Conservation (phyloP, 1,284 basidiomycete genomes). For the Cutaneotrichosporon cyanovorans region DNA sequence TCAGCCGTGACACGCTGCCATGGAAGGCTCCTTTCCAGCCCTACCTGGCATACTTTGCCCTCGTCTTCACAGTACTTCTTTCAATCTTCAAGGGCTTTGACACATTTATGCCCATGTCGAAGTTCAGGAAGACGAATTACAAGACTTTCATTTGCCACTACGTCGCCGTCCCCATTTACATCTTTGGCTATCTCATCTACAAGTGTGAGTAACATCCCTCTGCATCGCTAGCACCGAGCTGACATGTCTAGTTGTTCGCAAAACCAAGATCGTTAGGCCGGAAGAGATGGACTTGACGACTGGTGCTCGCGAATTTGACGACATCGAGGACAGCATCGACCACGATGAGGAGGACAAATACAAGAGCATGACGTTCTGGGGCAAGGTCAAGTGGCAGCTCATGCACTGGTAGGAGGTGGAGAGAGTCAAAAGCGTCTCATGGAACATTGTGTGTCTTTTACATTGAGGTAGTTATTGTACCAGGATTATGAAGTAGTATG, state of each 20-base stretch:
- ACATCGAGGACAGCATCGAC: slow-evolving; percentile 50
- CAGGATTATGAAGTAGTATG: no score
- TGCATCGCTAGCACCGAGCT: no score
- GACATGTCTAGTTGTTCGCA: slow-evolving; percentile 42
- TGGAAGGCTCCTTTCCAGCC: slow-evolving; percentile 48
- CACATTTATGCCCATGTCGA: slow-evolving; percentile 45
- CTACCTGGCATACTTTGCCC: slow-evolving; percentile 49
- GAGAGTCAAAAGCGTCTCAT: no score
- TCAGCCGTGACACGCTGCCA: slow-evolving; percentile 52
- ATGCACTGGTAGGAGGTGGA: slow-evolving; percentile 41
- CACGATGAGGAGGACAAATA: slow-evolving; percentile 26
- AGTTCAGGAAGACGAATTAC: slow-evolving; percentile 37
- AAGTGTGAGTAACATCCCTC: slow-evolving; percentile 37
- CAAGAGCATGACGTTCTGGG: slow-evolving; percentile 26
- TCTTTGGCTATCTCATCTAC: slow-evolving; percentile 56
- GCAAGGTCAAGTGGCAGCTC: slow-evolving; percentile 35
- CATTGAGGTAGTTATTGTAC: no score
- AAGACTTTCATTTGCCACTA: slow-evolving; percentile 57
- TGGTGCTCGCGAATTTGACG: slow-evolving; percentile 59
- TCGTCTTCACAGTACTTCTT: slow-evolving; percentile 55
- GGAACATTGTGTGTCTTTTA: no score
- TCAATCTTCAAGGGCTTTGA: slow-evolving; percentile 64
- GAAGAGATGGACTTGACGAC: slow-evolving; percentile 58
- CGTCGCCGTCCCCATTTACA: slow-evolving; percentile 49
- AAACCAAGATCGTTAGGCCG: slow-evolving; percentile 52